Evolutionary conservation across 306 rosid genomes (phyloP).

Genomic region (Mimosa pudica): DNA sequence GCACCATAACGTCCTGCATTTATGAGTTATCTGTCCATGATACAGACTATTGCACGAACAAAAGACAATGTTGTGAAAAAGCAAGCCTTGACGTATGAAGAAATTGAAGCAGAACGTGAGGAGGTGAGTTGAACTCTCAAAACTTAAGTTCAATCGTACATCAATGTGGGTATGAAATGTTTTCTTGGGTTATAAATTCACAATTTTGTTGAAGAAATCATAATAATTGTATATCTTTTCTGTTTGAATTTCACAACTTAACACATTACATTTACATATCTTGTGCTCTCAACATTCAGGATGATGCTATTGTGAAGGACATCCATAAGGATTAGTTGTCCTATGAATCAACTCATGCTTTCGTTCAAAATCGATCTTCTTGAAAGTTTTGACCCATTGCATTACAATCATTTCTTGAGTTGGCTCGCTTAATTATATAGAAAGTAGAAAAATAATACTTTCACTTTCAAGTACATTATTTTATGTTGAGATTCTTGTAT

Average conservation of each 20-base stretch:
- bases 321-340: conserved; percentile 7
- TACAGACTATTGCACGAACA: conserved; percentile 77
- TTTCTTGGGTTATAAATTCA: conserved; percentile 25
- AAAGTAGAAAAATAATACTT: not conserved
- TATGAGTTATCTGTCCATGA: conserved; percentile 37
- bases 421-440: not conserved
- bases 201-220: not conserved
- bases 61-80: conserved; percentile 92
- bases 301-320: conserved; percentile 11
- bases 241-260: conserved; percentile 3
- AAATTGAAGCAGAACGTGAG: conserved; percentile 95
- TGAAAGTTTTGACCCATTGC: conserved; percentile 10
- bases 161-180: not conserved
- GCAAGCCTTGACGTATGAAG: conserved; percentile 94
- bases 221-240: not conserved
- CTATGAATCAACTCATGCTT: not conserved
- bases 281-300: conserved; percentile 18
- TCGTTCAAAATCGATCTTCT: conserved; percentile 30
- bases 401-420: not conserved
- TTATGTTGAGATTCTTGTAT: conserved; percentile 10
- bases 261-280: conserved; percentile 9
- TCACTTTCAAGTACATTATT: not conserved
- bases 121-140: conserved; percentile 62
- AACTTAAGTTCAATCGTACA: conserved; percentile 17
- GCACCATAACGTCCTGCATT: not conserved